Evolutionary conservation across 2,329 filamentous ascomycete species (phyloP).

Genomic region (Xylariaceae sp.): DNA sequence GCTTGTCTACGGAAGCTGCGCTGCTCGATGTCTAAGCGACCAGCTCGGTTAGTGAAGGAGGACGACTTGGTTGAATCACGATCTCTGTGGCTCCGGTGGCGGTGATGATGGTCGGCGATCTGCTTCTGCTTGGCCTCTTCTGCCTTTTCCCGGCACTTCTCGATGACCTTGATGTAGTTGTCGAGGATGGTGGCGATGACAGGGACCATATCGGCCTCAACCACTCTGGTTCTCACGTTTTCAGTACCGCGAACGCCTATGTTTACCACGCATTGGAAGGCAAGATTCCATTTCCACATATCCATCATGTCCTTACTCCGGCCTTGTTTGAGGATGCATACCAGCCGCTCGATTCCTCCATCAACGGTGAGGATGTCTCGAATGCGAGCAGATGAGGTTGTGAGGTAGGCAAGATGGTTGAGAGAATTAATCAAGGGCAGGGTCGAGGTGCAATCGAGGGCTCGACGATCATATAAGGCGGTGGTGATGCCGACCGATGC

Average conservation of each 20-base stretch:
- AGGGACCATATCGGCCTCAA: constrained; percentile 98
- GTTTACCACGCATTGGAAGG: constrained; percentile 98
- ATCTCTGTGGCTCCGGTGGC: constrained; percentile 47
- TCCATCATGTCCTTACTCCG: constrained; percentile 98
- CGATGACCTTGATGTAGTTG: constrained; percentile 96
- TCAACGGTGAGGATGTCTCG: constrained; percentile 97
- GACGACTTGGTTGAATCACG: constrained; percentile 43
- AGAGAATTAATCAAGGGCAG: constrained; percentile 97
- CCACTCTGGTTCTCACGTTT: constrained; percentile 86
- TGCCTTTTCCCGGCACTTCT: constrained; percentile 82
- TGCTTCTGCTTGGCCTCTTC: constrained; percentile 77
- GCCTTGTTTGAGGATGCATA: constrained; percentile 97
- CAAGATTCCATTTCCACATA: constrained; percentile 99
- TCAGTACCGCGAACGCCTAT: constrained; percentile 96
- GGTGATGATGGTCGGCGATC: constrained; percentile 47
- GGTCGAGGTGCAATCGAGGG: constrained; percentile 96
- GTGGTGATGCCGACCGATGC: constrained; percentile 98
- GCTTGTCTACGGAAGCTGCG: constrained; percentile 69
- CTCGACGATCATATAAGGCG: constrained; percentile 93
- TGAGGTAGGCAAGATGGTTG: constrained; percentile 97
- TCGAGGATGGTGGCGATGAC: constrained; percentile 97
- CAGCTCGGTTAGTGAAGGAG: constrained; percentile 50
- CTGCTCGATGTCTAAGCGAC: constrained; percentile 53
- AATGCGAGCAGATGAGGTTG: constrained; percentile 94
- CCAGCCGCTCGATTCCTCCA: constrained; percentile 92